These are phyloP conservation scores for Exophiala sideris DNA, from an alignment of 2,329 filamentous ascomycete species.

Conservation along the genomic window DNA sequence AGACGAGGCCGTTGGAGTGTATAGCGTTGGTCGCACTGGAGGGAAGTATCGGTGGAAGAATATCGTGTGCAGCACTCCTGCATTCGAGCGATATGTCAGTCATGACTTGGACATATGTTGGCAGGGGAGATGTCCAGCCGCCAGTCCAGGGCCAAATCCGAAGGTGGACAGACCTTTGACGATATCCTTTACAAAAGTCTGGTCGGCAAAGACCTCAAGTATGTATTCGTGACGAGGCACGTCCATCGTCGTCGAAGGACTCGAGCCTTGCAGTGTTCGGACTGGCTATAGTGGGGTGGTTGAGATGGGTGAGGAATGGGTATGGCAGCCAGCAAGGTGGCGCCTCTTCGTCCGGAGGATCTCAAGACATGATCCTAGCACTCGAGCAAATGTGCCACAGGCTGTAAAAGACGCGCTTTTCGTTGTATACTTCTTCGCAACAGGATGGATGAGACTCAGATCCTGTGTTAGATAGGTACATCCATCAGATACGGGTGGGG, in stretches of 20 bases:
- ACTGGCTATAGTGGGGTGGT: slow-evolving; percentile 9
- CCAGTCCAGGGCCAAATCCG: neutral
- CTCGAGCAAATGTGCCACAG: slow-evolving; percentile 6
- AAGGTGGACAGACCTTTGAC: slow-evolving; percentile 67
- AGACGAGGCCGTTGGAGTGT: slow-evolving; percentile 38
- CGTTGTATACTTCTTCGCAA: neutral
- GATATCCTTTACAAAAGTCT: slow-evolving; percentile 82
- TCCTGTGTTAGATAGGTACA: neutral
- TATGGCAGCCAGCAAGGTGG: slow-evolving; percentile 27
- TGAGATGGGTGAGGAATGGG: slow-evolving; percentile 1
- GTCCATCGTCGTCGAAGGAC: slow-evolving; percentile 20
- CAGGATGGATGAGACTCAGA: slow-evolving; percentile 6
- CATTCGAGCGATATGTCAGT: slow-evolving; percentile 16
- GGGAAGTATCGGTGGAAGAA: slow-evolving; percentile 99
- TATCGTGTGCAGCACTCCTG: slow-evolving; percentile 91
- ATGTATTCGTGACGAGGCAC: slow-evolving; percentile 77
- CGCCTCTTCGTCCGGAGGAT: slow-evolving; percentile 16
- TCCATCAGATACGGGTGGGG: no score
- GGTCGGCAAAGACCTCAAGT: slow-evolving; percentile 90
- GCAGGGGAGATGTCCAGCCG: neutral
- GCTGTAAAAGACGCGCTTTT: slow-evolving; percentile 2
- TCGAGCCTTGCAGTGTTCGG: neutral
- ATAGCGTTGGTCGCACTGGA: slow-evolving; percentile 73
- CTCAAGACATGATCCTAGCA: slow-evolving; percentile 24
- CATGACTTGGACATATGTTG: neutral